A percentile compares a stretch with the other conserved stretches of the same genome.
These are phyloP conservation scores for Cyberlindnera euphorbiiphila DNA, from an alignment of 805 yeast genomes.

Conservation along the genomic window DNA sequence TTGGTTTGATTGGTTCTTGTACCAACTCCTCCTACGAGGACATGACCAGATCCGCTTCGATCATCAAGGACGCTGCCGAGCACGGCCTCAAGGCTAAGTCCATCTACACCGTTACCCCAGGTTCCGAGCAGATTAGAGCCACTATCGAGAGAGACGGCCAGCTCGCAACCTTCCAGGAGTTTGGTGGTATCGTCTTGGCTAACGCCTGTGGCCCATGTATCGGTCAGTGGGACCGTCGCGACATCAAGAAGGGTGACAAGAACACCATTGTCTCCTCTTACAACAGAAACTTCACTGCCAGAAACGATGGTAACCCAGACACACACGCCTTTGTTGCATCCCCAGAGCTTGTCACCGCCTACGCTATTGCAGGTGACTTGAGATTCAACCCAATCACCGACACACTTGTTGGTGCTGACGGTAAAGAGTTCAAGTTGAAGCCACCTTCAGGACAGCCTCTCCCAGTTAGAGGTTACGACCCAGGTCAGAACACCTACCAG, in stretches of 20 bases:
- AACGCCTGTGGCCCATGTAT: constrained; percentile 99
- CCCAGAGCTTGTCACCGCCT: constrained; percentile 94
- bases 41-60: constrained; percentile 93
- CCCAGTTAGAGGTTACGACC: constrained; percentile 85
- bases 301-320: constrained; percentile 97
- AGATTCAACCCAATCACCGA: constrained; percentile 95
- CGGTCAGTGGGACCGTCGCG: constrained; percentile 98
- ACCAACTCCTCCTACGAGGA: constrained; percentile 98
- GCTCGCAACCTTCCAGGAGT: constrained; percentile 70
- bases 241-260: constrained; percentile 57
- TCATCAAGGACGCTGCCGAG: constrained; percentile 79
- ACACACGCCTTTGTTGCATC: constrained; percentile 97
- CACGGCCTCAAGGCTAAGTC: constrained; percentile 88
- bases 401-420: constrained; percentile 80
- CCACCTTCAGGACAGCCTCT: constrained; percentile 90
- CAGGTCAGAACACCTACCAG: constrained; percentile 93
- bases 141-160: constrained; percentile 95
- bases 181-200: constrained; percentile 90
- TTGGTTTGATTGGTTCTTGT: constrained; percentile 97
- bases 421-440: constrained; percentile 82
- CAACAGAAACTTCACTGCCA: constrained; percentile 95
- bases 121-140: constrained; percentile 97
- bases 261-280: constrained; percentile 95
- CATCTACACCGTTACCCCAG: constrained; percentile 95
- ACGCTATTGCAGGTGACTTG: constrained; percentile 94